A percentile compares a stretch with the other conserved stretches of the same genome.
Conservation (phyloP, 345 rosid species). For the Nephelium lappaceum region DNA sequence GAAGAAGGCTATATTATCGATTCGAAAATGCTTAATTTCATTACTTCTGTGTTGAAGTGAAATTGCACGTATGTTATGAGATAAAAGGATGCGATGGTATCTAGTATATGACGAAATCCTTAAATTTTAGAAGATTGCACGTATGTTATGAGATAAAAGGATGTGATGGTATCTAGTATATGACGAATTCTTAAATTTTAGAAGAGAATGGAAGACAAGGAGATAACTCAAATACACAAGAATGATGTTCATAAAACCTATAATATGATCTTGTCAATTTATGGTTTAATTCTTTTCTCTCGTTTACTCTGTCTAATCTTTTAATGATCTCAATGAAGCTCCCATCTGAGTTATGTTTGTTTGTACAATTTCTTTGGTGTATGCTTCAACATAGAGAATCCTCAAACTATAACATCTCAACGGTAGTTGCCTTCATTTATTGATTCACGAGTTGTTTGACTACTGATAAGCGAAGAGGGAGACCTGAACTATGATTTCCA, state of each 20-base stretch:
- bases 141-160: not conserved
- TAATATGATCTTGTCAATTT: not conserved
- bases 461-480: not conserved
- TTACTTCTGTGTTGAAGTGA: not conserved
- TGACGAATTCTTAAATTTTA: too few relatives aligned
- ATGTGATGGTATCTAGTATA: not conserved
- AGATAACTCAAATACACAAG: not conserved
- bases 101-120: not conserved
- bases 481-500: not conserved
- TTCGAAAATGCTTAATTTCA: not conserved
- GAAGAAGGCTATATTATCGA: not conserved
- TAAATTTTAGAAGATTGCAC: too few relatives aligned
- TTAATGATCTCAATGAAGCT: not conserved
- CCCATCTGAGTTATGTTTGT: not conserved
- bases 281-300: not conserved
- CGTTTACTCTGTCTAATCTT: not conserved
- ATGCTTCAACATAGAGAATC: not conserved
- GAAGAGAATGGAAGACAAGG: not conserved
- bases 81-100: not conserved
- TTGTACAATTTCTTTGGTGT: conserved; percentile 1
- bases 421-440: not conserved
- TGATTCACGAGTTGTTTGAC: not conserved
- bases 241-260: not conserved
- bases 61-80: not conserved
- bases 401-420: not conserved